A percentile compares a stretch with the other conserved stretches of the same genome.
phyloP scores from a whole-genome alignment of 495 filamentous ascomycete species.

The Parachaetomium inaequale region DNA sequence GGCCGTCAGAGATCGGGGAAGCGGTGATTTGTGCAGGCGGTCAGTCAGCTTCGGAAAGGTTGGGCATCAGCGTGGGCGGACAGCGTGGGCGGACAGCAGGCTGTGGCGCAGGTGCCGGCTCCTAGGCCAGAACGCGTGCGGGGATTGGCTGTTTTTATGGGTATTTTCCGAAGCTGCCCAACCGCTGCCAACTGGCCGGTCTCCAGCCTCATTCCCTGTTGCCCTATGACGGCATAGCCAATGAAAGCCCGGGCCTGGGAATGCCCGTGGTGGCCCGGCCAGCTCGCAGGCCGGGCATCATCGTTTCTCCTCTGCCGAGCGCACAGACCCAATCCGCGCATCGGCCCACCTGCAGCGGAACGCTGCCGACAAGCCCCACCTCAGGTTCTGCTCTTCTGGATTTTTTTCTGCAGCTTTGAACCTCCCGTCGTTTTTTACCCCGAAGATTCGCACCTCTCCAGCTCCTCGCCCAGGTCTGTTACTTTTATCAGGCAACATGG shows the following conservation, averaged over 20 bases:
- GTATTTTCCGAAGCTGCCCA: constrained; percentile 21
- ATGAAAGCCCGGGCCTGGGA: background rate
- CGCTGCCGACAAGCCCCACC: constrained; percentile 7
- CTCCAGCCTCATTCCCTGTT: constrained; percentile 31
- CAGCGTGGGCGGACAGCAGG: constrained; percentile 19
- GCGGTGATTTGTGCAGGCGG: constrained; percentile 36
- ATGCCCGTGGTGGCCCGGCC: background rate
- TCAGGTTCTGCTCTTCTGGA: constrained; percentile 4
- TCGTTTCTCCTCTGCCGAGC: constrained; percentile 24
- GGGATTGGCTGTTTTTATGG: constrained; percentile 19
- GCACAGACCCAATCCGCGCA: constrained; percentile 4
- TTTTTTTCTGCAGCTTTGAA: constrained; percentile 14
- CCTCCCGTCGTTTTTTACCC: background rate
- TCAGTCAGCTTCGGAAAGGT: constrained; percentile 32
- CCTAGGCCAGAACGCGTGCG: constrained; percentile 14
- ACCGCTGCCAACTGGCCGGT: constrained; percentile 31
- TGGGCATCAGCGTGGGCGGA: constrained; percentile 35
- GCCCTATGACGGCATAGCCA: constrained; percentile 28
- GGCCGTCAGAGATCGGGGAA: constrained; percentile 8
- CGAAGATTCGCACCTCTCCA: background rate
- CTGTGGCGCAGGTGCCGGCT: constrained; percentile 24
- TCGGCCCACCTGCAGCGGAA: background rate
- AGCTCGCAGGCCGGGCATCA: constrained; percentile 22
- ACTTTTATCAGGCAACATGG: constrained; percentile 19
- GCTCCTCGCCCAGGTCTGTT: background rate